Conservation (phyloP, 2,329 filamentous ascomycete genomes). For the Didymella segeticola region DNA sequence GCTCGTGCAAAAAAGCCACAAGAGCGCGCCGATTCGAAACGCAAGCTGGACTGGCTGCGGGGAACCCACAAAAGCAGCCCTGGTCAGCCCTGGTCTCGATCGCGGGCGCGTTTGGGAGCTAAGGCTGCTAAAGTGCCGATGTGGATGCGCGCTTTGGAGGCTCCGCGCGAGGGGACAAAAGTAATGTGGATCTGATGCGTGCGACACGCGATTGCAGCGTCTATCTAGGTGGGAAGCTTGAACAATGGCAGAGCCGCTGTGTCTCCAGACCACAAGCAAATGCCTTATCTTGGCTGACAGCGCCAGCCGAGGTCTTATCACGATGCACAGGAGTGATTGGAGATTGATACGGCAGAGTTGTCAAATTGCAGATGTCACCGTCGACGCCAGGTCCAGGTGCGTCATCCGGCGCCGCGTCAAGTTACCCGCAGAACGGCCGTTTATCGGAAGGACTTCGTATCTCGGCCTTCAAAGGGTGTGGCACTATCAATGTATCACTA, state of each 20-base stretch:
- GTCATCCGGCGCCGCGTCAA: constrained; percentile 15
- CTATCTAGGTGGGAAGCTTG: too few species aligned
- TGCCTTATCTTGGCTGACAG: neutral
- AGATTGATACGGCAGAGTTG: constrained; percentile 7
- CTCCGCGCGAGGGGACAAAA: neutral
- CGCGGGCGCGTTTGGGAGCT: constrained; percentile 2
- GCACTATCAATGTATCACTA: neutral
- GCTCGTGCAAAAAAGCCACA: constrained; percentile 2
- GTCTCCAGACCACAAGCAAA: neutral
- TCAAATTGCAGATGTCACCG: constrained; percentile 22
- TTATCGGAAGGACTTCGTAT: constrained; percentile 21
- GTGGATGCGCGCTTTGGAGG: neutral
- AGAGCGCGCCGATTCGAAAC: neutral
- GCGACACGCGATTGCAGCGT: constrained; percentile 8
- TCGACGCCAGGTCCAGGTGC: constrained; percentile 16
- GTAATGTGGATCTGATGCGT: neutral
- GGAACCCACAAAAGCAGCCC: neutral
- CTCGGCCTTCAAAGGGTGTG: neutral
- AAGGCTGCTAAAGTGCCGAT: neutral
- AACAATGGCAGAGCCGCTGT: too few species aligned
- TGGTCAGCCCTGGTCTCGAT: neutral
- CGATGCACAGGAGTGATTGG: neutral
- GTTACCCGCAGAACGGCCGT: constrained; percentile 10
- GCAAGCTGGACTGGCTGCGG: neutral
- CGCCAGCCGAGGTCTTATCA: neutral